These are phyloP conservation scores for Pelargonium citronellum DNA, from an alignment of 441 rosid species.

Conservation along the genomic window DNA sequence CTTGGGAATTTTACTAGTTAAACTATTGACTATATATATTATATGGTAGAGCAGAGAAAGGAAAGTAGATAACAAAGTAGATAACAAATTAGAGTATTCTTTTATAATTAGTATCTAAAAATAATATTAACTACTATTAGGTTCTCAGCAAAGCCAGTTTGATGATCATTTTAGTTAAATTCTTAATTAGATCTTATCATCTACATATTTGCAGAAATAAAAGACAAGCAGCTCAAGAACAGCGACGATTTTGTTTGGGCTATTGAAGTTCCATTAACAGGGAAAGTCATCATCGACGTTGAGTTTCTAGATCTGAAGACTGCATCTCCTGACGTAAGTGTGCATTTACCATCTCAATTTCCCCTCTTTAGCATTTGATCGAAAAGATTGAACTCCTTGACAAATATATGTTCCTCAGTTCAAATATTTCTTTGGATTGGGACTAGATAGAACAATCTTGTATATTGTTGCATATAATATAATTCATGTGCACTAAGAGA, in stretches of 20 bases:
- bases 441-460: too few species aligned
- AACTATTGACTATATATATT: background rate
- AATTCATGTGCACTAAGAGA: background rate
- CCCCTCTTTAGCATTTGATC: background rate
- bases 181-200: too few species aligned
- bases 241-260: constrained; percentile 79
- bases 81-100: background rate
- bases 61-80: background rate
- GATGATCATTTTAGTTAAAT: background rate
- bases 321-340: constrained; percentile 52
- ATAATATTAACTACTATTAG: too few species aligned
- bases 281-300: constrained; percentile 75
- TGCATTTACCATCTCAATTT: constrained; percentile 8
- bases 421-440: too few species aligned
- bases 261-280: constrained; percentile 64
- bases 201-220: constrained; percentile 44
- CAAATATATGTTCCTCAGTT: too few species aligned
- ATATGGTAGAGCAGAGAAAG: background rate
- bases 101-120: background rate
- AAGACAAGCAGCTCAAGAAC: constrained; percentile 63
- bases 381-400: too few species aligned
- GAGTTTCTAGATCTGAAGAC: constrained; percentile 80
- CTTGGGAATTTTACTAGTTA: background rate
- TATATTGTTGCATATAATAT: too few species aligned
- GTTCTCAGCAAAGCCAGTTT: background rate